phyloP scores from a whole-genome alignment of 805 yeast genomes.

The Wickerhamomyces queroliae region DNA sequence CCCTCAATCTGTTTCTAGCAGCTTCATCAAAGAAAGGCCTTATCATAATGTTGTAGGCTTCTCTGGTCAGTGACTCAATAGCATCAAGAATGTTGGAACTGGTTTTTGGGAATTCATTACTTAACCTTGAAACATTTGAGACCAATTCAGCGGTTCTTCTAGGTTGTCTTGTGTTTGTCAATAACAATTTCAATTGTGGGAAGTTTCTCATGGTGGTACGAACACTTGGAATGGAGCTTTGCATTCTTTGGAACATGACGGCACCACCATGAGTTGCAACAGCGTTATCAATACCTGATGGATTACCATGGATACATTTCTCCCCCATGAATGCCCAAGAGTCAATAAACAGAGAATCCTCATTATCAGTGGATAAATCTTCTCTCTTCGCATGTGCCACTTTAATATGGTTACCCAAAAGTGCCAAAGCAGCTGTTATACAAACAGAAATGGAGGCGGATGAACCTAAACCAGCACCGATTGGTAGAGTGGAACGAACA shows the following conservation, averaged over 20 bases:
- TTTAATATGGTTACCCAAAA: conserved; percentile 49
- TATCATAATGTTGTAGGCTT: conserved; percentile 63
- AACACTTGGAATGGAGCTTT: conserved; percentile 50
- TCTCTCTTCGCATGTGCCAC: conserved; percentile 29
- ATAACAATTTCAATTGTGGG: conserved; percentile 66
- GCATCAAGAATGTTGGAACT: conserved; percentile 60
- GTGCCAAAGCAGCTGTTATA: conserved; percentile 65
- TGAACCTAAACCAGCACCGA: conserved; percentile 96
- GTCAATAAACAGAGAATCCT: conserved; percentile 60
- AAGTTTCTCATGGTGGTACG: conserved; percentile 64
- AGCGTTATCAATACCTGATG: conserved; percentile 94
- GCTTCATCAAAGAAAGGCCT: conserved; percentile 41
- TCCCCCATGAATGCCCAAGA: conserved; percentile 92
- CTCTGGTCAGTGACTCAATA: conserved; percentile 66
- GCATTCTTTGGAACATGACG: conserved; percentile 70
- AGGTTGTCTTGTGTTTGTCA: conserved; percentile 85
- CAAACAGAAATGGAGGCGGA: conserved; percentile 89
- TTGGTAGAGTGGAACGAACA: conserved; percentile 80
- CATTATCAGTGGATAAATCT: conserved; percentile 30
- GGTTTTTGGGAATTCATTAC: conserved; percentile 47
- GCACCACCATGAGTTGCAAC: conserved; percentile 97
- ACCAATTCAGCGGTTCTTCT: conserved; percentile 83
- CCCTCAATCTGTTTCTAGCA: conserved; percentile 39
- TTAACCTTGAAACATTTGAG: conserved; percentile 59
- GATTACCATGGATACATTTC: conserved; percentile 92